Base-by-base conservation (phyloP, 192 early-diverging fungal genomes). In the Phlyctochytrium bullatum region DNA sequence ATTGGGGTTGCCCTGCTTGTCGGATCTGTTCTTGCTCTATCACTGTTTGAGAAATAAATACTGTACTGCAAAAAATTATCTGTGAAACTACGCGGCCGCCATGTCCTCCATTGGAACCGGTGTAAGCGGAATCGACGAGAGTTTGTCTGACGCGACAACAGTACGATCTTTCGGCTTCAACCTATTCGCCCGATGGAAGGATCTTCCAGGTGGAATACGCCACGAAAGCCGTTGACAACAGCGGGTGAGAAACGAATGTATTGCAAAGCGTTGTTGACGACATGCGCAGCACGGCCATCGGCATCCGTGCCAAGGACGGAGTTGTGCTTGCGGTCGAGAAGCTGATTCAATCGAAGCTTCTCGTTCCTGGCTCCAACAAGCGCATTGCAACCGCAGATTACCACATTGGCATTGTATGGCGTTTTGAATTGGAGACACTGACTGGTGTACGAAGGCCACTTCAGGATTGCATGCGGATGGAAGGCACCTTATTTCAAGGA, bases 181-280 rank as follows among this genome's bases (percentile, higher is more conserved):
- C 97, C 32, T 99, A 99, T 76, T 97, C 97, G 34, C 96, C 96
- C 33, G 97, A 99, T 79, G 97, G 97, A 61, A 89, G 96, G 61
- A 90, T 99, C 66, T 99, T 97, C 82, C 97, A 99, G 81, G 92
- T 98, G 36, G 97, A 99, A 82, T 99, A 99, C 73, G 97, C 97
- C 34, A 76, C 84, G 65, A 98, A 98, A 77, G 96, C 97, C 36
- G 96, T 98, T 12, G 96, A 99, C 69, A 97, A 98, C 86, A 94
- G 93, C 78, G 96, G 97, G 92, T 94, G 82, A 20, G 40, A 14
- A 47, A 6, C 20, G 40, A n/a, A n/a, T 47, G 20, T 65, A 20
- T 65, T 34, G 25, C 25, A 34, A n/a, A 35, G 25, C 23, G 30
- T 34, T 66, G 64, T 25, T 50, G 34, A 14, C 24, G 10, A 69